phyloP scores from a whole-genome alignment of 2,329 filamentous ascomycete genomes.

The Microcyclospora pomicola region DNA sequence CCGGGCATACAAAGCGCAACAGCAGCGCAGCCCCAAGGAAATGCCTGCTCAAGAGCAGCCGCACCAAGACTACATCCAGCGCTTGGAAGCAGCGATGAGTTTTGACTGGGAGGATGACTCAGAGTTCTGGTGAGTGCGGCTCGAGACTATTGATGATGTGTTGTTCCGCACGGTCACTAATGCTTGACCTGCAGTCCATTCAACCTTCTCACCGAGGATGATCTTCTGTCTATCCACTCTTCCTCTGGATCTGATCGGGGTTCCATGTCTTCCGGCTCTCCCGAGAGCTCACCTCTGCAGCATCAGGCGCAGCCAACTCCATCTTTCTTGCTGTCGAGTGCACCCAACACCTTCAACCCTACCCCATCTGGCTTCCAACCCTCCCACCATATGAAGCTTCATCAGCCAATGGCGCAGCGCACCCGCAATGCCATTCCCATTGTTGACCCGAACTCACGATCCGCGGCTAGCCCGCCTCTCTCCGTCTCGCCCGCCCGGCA shows the following conservation, averaged over 20 bases:
- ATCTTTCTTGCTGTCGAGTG: conserved; percentile 55
- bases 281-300: conserved; percentile 80
- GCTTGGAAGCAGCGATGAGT: conserved; percentile 81
- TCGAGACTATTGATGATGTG: no score
- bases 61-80: conserved; percentile 64
- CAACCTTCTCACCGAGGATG: conserved; percentile 77
- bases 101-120: conserved; percentile 95
- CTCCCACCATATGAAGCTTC: conserved; percentile 57
- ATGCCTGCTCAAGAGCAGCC: conserved; percentile 36
- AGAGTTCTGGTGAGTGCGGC: conserved; percentile 50
- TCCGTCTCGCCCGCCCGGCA: conserved; percentile 49
- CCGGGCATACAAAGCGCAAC: conserved; percentile 54
- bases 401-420: conserved; percentile 81
- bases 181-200: conserved; percentile 40
- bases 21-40: conserved; percentile 72
- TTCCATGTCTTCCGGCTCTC: conserved; percentile 86
- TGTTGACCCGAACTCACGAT: conserved; percentile 85
- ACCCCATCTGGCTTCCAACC: conserved; percentile 48
- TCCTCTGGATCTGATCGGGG: conserved; percentile 83
- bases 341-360: conserved; percentile 29
- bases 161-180: no score
- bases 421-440: conserved; percentile 93
- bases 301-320: conserved; percentile 62
- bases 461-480: conserved; percentile 78
- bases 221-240: conserved; percentile 75